Percentiles rank a stretch among this genome's conserved stretches.
Conservation (phyloP, 352 stramenopile genomes). For the Pythium chondricola region DNA sequence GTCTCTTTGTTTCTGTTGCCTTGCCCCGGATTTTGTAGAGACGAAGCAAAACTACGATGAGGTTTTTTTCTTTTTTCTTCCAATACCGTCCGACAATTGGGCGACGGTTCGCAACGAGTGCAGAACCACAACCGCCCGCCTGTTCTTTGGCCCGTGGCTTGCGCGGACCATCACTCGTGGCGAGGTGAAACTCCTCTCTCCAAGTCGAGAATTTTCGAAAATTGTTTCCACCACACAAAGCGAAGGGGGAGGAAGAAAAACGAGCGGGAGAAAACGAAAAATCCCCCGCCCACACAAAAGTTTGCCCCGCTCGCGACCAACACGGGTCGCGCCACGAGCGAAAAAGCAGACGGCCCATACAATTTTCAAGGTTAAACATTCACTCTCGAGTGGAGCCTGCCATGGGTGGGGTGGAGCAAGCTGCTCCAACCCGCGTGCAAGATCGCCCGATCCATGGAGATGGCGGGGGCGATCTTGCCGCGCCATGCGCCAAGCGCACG, state of each 20-base stretch:
- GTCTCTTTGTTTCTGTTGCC: no score
- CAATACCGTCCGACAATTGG: constrained; percentile 5
- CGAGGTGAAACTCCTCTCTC: constrained; percentile 6
- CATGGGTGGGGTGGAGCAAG: constrained; percentile 45
- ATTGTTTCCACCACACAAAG: constrained; percentile 18
- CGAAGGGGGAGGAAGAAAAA: background rate
- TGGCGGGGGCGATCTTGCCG: background rate
- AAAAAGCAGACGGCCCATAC: constrained; percentile 19
- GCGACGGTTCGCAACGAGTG: background rate
- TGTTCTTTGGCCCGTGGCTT: background rate
- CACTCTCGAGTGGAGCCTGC: constrained; percentile 23
- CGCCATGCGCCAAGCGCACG: background rate
- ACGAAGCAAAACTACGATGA: no score
- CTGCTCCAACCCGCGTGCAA: constrained; percentile 14
- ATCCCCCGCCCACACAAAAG: constrained; percentile 20
- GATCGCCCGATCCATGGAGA: constrained; percentile 11
- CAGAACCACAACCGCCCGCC: no score
- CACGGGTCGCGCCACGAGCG: background rate
- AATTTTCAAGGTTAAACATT: constrained; percentile 40
- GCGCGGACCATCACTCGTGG: constrained; percentile 15
- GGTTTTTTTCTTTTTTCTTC: no score
- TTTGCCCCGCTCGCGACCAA: constrained; percentile 17
- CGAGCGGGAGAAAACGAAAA: constrained; percentile 2
- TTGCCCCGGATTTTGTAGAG: no score
- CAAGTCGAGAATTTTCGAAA: constrained; percentile 28